phyloP scores from a whole-genome alignment of 306 rosid species.

The Corylus heterophylla region DNA sequence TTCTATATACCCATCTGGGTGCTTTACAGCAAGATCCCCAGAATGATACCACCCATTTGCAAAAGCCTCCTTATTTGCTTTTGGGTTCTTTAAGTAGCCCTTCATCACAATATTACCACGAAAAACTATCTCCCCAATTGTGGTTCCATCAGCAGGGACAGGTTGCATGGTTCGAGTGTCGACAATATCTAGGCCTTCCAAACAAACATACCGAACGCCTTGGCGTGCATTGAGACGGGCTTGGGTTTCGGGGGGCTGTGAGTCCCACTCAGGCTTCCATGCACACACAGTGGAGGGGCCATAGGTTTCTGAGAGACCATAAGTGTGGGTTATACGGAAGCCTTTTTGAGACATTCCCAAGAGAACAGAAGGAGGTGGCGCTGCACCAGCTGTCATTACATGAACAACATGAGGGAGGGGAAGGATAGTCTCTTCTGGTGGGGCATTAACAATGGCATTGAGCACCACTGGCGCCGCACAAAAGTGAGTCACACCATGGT shows the following conservation, averaged over 20 bases:
- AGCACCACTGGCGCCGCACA: slow-evolving; percentile 98
- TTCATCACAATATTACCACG: slow-evolving; percentile 86
- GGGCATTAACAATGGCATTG: slow-evolving; percentile 75
- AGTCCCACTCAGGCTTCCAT: slow-evolving; percentile 96
- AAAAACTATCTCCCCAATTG: slow-evolving; percentile 86
- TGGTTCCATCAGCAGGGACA: slow-evolving; percentile 77
- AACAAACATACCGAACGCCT: slow-evolving; percentile 71
- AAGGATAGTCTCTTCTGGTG: slow-evolving; percentile 64
- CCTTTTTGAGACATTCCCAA: slow-evolving; percentile 69
- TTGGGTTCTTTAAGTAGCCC: slow-evolving; percentile 87
- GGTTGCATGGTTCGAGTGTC: slow-evolving; percentile 65
- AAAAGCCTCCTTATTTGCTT: slow-evolving; percentile 70
- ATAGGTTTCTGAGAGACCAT: slow-evolving; percentile 87
- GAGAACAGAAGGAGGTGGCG: slow-evolving; percentile 89
- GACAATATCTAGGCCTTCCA: slow-evolving; percentile 73
- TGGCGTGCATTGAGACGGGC: slow-evolving; percentile 83
- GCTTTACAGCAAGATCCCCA: slow-evolving; percentile 84
- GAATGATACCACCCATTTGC: slow-evolving; percentile 93
- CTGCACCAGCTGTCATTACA: slow-evolving; percentile 91
- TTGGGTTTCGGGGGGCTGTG: slow-evolving; percentile 55
- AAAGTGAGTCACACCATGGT: slow-evolving; percentile 79
- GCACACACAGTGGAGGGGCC: slow-evolving; percentile 88
- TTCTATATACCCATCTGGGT: slow-evolving; percentile 88
- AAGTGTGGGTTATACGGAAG: slow-evolving; percentile 84
- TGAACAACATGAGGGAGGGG: slow-evolving; percentile 83